These are phyloP conservation scores for Misopates orontium DNA, from an alignment of 257 asterid species.

Conservation along the genomic window DNA sequence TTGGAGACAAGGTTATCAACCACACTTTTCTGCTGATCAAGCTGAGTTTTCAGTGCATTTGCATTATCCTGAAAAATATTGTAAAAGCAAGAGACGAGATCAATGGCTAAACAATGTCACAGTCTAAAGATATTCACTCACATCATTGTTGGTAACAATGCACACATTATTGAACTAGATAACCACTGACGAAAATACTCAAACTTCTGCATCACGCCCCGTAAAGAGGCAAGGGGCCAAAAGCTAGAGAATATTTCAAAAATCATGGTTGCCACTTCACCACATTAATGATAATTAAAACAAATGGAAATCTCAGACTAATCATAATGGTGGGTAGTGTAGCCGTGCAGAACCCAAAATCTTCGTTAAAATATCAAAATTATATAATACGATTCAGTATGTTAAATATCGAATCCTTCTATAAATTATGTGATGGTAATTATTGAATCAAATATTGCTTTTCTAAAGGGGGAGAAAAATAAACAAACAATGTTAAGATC, in stretches of 20 bases:
- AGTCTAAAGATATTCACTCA: conserved; percentile 4
- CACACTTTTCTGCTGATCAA: conserved; percentile 83
- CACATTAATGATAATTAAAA: too few species aligned
- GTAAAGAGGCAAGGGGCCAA: background rate
- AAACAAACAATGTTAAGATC: too few species aligned
- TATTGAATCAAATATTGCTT: too few species aligned
- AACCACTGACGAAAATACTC: background rate
- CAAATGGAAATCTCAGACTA: too few species aligned
- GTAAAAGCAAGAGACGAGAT: background rate
- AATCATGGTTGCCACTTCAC: too few species aligned
- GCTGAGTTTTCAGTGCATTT: conserved; percentile 79
- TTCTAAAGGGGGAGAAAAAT: too few species aligned
- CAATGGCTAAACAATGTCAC: background rate
- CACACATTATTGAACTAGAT: background rate
- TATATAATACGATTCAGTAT: background rate
- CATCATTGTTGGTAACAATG: background rate
- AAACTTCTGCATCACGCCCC: background rate
- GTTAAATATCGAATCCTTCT: background rate
- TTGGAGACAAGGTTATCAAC: conserved; percentile 86
- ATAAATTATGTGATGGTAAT: too few species aligned
- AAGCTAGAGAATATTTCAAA: too few species aligned
- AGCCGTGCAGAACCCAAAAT: background rate
- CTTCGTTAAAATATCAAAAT: background rate
- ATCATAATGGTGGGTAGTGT: background rate
- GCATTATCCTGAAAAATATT: conserved; percentile 76